These are phyloP conservation scores for Fusarium sp. DNA, from an alignment of 2,329 filamentous ascomycete species.

Conservation along the genomic window DNA sequence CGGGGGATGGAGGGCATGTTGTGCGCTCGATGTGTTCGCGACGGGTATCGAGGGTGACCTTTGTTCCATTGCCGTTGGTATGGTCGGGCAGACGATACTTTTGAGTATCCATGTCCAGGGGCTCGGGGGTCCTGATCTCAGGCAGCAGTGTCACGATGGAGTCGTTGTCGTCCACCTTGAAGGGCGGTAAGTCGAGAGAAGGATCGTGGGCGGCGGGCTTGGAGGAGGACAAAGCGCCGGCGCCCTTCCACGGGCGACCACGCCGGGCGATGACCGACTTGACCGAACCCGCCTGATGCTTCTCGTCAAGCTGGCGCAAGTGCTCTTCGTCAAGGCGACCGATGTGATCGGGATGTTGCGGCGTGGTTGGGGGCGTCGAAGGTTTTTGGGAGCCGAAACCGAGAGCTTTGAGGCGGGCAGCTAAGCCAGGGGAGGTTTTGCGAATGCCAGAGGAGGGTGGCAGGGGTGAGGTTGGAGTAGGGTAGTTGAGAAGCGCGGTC, in stretches of 20 bases:
- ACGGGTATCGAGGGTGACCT: constrained; percentile 68
- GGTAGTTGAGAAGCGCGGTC: constrained; percentile 34
- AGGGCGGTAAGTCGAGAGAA: constrained; percentile 39
- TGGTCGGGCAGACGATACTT: constrained; percentile 82
- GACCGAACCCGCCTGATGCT: constrained; percentile 69
- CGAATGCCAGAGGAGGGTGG: constrained; percentile 53
- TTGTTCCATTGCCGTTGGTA: constrained; percentile 75
- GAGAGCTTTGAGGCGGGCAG: constrained; percentile 73
- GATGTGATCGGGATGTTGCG: constrained; percentile 60
- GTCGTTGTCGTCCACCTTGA: constrained; percentile 46
- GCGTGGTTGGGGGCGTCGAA: constrained; percentile 42
- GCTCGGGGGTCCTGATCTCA: constrained; percentile 63
- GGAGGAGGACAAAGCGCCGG: constrained; percentile 56
- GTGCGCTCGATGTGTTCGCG: constrained; percentile 69
- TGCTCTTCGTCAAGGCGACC: constrained; percentile 79
- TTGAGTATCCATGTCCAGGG: constrained; percentile 75
- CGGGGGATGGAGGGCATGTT: constrained; percentile 53
- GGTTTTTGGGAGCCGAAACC: constrained; percentile 66
- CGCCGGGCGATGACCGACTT: constrained; percentile 69
- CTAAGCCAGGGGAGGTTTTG: constrained; percentile 73
- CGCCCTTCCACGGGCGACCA: constrained; percentile 79
- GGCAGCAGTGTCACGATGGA: constrained; percentile 55
- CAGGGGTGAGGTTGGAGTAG: constrained; percentile 41
- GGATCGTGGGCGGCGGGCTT: constrained; percentile 42
- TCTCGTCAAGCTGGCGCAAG: constrained; percentile 75